Evolutionary conservation across 176 grass and related monocot genomes (phyloP).

Genomic region (Zea luxurians): DNA sequence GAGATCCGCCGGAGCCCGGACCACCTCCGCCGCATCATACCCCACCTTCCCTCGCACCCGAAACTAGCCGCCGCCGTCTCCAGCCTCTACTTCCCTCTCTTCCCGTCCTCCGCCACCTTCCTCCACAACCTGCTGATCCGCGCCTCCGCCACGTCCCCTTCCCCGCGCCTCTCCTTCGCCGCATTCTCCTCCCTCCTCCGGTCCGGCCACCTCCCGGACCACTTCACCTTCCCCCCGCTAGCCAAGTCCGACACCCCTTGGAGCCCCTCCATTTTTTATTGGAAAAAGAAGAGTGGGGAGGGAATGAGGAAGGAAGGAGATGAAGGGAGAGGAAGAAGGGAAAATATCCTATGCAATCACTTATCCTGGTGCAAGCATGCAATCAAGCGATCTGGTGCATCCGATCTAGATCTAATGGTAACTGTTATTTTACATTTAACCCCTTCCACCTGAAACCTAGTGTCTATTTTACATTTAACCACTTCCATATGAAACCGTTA

Average conservation of each 20-base stretch:
- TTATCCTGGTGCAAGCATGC: too few relatives aligned
- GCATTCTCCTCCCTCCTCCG: conserved; percentile 51
- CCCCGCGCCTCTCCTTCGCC: conserved; percentile 37
- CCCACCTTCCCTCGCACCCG: conserved; percentile 53
- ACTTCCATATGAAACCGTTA: too few relatives aligned
- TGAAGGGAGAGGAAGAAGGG: too few relatives aligned
- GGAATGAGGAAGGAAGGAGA: neutral
- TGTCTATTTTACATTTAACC: too few relatives aligned
- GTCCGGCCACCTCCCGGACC: conserved; percentile 14
- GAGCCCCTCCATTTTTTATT: too few relatives aligned
- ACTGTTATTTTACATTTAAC: too few relatives aligned
- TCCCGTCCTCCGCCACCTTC: conserved; percentile 61
- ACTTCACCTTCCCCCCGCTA: conserved; percentile 47
- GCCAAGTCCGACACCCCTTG: conserved; percentile 33
- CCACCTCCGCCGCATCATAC: conserved; percentile 42
- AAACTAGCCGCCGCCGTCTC: conserved; percentile 46
- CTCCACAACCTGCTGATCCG: conserved; percentile 73
- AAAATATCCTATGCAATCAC: too few relatives aligned
- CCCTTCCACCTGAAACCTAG: too few relatives aligned
- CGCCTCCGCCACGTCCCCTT: conserved; percentile 39
- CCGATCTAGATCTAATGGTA: too few relatives aligned
- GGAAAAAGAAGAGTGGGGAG: too few relatives aligned
- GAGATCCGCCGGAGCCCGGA: conserved; percentile 30
- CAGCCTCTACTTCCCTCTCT: conserved; percentile 57
- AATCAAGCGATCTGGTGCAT: too few relatives aligned